These are phyloP conservation scores for Mucor mucedo DNA, from an alignment of 371 early-diverging fungal species.

Conservation along the genomic window DNA sequence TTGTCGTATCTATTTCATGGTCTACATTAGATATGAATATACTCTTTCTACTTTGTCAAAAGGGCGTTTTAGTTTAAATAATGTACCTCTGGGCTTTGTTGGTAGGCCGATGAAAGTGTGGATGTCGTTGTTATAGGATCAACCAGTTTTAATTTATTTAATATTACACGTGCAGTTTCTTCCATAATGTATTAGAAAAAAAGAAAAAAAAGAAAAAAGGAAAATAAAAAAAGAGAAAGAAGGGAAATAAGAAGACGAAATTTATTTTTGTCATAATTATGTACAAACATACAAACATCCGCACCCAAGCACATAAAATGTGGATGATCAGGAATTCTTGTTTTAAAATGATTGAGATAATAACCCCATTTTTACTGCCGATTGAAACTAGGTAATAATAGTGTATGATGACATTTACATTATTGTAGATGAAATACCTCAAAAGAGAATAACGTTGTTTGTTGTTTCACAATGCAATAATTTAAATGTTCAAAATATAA, in stretches of 20 bases:
- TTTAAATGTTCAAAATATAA: neutral
- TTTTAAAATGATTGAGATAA: neutral
- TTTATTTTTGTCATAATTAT: neutral
- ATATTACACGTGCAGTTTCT: slow-evolving; percentile 9
- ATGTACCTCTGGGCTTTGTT: slow-evolving; percentile 20
- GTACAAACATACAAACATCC: neutral
- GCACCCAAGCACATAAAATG: neutral
- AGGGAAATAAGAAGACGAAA: slow-evolving; percentile 5
- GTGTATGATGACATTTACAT: neutral
- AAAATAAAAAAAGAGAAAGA: neutral
- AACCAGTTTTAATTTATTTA: slow-evolving; percentile 15
- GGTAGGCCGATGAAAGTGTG: slow-evolving; percentile 18
- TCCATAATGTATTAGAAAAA: slow-evolving; percentile 9
- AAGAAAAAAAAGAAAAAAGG: slow-evolving; percentile 1
- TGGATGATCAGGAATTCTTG: neutral
- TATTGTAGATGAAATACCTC: neutral
- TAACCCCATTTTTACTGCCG: slow-evolving; percentile 7
- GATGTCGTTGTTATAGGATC: slow-evolving; percentile 8
- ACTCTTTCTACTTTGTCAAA: neutral
- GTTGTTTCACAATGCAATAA: neutral
- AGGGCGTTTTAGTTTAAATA: neutral
- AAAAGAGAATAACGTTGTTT: neutral
- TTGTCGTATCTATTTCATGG: slow-evolving; percentile 11
- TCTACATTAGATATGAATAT: neutral
- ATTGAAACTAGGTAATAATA: neutral